Base-by-base conservation (phyloP, 495 filamentous ascomycete species). In the Astrothelium macrocarpum region DNA sequence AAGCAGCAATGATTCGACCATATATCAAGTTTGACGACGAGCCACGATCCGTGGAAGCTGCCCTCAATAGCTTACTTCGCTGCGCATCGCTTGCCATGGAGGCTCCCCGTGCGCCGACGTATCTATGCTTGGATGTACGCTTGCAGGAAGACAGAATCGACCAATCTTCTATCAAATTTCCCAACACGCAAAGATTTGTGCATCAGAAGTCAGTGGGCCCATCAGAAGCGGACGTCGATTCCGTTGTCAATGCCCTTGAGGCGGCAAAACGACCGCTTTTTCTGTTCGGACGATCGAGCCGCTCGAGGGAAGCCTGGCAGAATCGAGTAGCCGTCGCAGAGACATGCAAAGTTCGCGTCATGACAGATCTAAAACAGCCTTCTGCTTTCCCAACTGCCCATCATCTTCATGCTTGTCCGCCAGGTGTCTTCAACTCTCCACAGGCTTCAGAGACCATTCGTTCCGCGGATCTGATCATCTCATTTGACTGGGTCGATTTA, bases 401-500 rank as follows among this genome's bases (percentile, higher is more conserved):
- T 59, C 59, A 32, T 32, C 46, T 67, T 5, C 67, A 67, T 56
- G 25, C 67, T 1, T 63, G 49, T 36, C 34, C 65, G 11, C 65
- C 65, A 34, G 42, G 53, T 31, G 53, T 70, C 20, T 70, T 70
- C 59, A 32, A 1, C 14, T 32, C 66, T 14, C 58, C 63, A 36
- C 23, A 68, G 1, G 60, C 63, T n/a, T 64, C 43, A 4, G 36
- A 61, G 25, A 28, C 60, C 4, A 70, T 70, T 32, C 32, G 58
- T 23, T 62, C 67, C 16, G 68, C 66, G n/a, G 66, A 70, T 53
- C 18, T 70, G 20, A 68, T 70, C 53, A 61, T 70, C 31, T 68
- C 66, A 5, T 68, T 69, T 23, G 68, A 70, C 53, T 70, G 66
- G 63, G 66, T 70, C 18, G 68, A 70, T 45, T 53, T 70, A 9